Evolutionary conservation across 2,329 filamentous ascomycete genomes (phyloP), one percentile per base, ranked within the genome.

Genomic region (Fusarium mundagurra): DNA sequence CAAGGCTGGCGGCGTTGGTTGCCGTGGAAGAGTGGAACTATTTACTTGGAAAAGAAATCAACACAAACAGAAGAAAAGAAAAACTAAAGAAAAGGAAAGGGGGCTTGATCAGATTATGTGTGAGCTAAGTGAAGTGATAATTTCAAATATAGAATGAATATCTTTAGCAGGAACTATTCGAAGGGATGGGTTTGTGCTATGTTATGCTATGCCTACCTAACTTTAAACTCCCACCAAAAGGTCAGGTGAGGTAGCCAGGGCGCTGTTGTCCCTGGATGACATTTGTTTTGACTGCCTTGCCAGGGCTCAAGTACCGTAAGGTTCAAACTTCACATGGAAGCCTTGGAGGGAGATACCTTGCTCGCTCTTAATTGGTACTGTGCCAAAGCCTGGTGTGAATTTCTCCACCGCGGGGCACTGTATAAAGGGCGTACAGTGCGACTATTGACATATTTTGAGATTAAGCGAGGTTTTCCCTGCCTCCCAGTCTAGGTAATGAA

Each of bases 1-100:
- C 69, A 76, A 76, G 68, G 73, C 68, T 60, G 45, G 67, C 58
- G 57, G 58, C 64, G 63, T 69, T 64, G 76, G 77, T 78, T 78
- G 77, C 77, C 33, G 41, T 70, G 77, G 76, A 77, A 78, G 76
- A 59, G 76, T 78, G 77, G 77, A 72, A 68, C 63, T 78, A 70
- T 77, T 77, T 77, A 78, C 73, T 69, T 64, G 55, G 34, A 18
- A 31, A 51, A 62, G 34, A 53, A 61, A 64, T 65, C 66, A 76
- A 78, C 71, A 76, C 70, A 78, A 78, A 78, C 72, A 78, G 69
- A 38, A 50, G 59, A 41, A 33, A 45, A 62, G 74, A 71, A 44
- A 57, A 62, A 72, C 64, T 11, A 55, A 54, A 39, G 57, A 64
- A 66, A 66, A 62, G 68, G 36, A 69, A 69, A 58, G 48, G 64